Evolutionary conservation across 1,139 yeast species (phyloP).

Genomic region (Hemisphaericaspora lyxosophila): DNA sequence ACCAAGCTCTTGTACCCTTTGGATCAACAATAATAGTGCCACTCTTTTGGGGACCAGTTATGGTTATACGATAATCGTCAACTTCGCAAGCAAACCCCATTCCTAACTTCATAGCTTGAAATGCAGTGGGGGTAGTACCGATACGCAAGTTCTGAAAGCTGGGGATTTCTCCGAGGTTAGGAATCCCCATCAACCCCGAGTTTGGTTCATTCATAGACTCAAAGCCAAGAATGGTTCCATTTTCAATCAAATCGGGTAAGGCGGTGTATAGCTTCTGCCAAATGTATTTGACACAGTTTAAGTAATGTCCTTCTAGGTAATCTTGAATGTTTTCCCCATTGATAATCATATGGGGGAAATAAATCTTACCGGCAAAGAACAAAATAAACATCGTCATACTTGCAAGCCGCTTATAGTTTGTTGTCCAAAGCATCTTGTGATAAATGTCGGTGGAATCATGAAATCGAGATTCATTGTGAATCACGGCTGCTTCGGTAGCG

Average conservation of each 20-base stretch:
- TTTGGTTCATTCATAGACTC: conserved; percentile 91
- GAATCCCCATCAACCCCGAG: conserved; percentile 58
- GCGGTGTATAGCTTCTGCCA: conserved; percentile 47
- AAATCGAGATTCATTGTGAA: conserved; percentile 56
- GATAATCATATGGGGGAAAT: conserved; percentile 71
- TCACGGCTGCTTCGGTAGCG: conserved; percentile 68
- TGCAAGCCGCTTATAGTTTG: conserved; percentile 78
- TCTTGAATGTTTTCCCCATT: conserved; percentile 77
- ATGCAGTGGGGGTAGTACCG: conserved; percentile 68
- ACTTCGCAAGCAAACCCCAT: conserved; percentile 69
- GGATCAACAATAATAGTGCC: conserved; percentile 65
- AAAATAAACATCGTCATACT: conserved; percentile 81
- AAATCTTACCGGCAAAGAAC: conserved; percentile 72
- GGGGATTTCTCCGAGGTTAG: conserved; percentile 49
- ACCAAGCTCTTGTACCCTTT: conserved; percentile 68
- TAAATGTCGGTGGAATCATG: conserved; percentile 40
- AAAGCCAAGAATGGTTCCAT: conserved; percentile 64
- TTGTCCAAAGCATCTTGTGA: conserved; percentile 92
- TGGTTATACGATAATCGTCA: conserved; percentile 63
- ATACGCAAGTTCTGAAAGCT: conserved; percentile 56
- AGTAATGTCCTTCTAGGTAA: conserved; percentile 65
- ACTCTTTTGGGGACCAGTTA: conserved; percentile 70
- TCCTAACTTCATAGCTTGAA: conserved; percentile 62
- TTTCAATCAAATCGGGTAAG: conserved; percentile 56
- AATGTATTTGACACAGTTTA: conserved; percentile 54